Conservation (phyloP, 345 rosid species). For the Corymbia maculata region DNA sequence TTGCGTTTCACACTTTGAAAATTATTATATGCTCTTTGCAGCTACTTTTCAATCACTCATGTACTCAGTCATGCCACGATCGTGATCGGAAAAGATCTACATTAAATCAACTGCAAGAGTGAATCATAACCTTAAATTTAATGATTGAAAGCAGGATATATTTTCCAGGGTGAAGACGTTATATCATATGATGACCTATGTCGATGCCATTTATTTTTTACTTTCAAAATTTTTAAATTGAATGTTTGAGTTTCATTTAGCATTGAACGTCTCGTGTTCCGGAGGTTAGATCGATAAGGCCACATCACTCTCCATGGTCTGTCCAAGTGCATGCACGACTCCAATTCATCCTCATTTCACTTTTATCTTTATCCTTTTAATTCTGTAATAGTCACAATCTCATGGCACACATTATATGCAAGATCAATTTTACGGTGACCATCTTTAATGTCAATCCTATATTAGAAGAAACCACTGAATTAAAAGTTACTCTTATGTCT, state of each 20-base stretch:
- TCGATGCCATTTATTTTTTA: not conserved
- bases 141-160: not conserved
- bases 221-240: not conserved
- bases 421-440: not conserved
- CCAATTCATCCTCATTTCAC: not conserved
- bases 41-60: not conserved
- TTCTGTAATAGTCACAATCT: not conserved
- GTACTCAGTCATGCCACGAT: not conserved
- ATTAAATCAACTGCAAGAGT: not conserved
- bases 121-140: fast-evolving
- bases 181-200: not conserved
- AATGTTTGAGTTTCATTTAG: not conserved
- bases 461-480: not conserved
- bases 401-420: too few relatives aligned
- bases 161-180: too few relatives aligned
- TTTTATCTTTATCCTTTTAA: not conserved
- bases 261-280: not conserved
- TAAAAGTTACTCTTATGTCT: not conserved
- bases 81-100: not conserved
- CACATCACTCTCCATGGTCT: not conserved
- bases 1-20: not conserved
- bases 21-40: not conserved
- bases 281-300: not conserved
- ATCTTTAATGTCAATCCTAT: not conserved
- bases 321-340: not conserved